Conservation (phyloP, 2,329 filamentous ascomycete genomes). For the Fusarium graminum region DNA sequence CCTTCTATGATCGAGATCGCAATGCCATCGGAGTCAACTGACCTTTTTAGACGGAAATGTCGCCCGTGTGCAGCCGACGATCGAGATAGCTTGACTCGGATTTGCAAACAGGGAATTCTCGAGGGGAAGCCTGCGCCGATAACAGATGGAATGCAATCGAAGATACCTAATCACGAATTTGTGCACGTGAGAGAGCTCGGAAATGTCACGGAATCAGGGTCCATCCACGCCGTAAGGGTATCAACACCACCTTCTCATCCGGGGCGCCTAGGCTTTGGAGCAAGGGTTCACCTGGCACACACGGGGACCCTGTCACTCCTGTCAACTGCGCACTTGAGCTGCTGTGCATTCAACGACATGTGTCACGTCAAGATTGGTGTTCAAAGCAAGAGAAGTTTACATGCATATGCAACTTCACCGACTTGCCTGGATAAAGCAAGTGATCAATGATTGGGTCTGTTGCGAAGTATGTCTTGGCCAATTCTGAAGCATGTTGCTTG, state of each 20-base stretch:
- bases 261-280: conserved; percentile 1
- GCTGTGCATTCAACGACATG: conserved; percentile 2
- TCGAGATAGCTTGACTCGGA: conserved; percentile 38
- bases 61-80: conserved; percentile 33
- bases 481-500: neutral
- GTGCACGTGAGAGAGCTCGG: conserved; percentile 16
- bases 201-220: conserved; percentile 31
- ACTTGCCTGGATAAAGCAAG: neutral
- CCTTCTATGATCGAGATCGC: conserved; percentile 38
- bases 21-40: conserved; percentile 20
- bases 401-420: neutral
- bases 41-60: conserved; percentile 17
- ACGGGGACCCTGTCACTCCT: neutral
- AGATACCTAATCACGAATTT: neutral
- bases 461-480: neutral
- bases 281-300: conserved; percentile 14
- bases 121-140: conserved; percentile 9
- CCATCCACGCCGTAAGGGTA: conserved; percentile 36
- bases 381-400: neutral
- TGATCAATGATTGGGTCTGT: neutral
- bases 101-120: conserved; percentile 29
- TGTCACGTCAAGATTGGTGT: neutral
- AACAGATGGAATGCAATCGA: neutral
- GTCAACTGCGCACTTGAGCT: neutral
- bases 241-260: conserved; percentile 33